Percentiles rank a stretch among this genome's conserved stretches.
These are phyloP conservation scores for Salix caprea DNA, from an alignment of 345 rosid species.

Conservation along the genomic window DNA sequence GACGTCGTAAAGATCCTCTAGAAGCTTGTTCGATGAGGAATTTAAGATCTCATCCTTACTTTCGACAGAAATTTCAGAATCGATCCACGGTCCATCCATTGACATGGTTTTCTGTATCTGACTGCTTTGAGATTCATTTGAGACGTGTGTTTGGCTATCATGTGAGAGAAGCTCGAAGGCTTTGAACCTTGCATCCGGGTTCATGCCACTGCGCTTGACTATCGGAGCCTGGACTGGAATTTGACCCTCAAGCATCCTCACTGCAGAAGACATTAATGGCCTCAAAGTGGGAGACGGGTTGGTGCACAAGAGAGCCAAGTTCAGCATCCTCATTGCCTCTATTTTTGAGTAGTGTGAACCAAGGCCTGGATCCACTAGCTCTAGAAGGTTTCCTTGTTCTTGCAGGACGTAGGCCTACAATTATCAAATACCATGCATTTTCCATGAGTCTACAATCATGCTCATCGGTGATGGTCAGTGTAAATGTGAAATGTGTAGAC, in stretches of 20 bases:
- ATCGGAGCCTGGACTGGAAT: slow-evolving; percentile 63
- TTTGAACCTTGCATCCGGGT: slow-evolving; percentile 62
- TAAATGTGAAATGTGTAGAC: background rate
- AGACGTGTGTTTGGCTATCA: slow-evolving; percentile 51
- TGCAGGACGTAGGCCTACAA: slow-evolving; percentile 79
- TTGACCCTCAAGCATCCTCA: slow-evolving; percentile 77
- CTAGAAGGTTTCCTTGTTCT: slow-evolving; percentile 87
- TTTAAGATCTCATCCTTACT: slow-evolving; percentile 30
- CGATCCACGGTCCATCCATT: slow-evolving; percentile 63
- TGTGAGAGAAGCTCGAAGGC: slow-evolving; percentile 67
- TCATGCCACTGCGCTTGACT: slow-evolving; percentile 46
- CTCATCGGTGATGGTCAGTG: background rate
- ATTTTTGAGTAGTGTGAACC: slow-evolving; percentile 47
- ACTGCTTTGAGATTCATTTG: slow-evolving; percentile 40
- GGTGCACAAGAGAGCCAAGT: slow-evolving; percentile 76
- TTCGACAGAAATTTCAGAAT: slow-evolving; percentile 42
- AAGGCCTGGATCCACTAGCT: slow-evolving; percentile 71
- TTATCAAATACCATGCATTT: background rate
- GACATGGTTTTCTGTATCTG: slow-evolving; percentile 43
- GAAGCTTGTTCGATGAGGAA: slow-evolving; percentile 33
- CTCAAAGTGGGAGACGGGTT: slow-evolving; percentile 85
- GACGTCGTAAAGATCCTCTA: slow-evolving; percentile 12
- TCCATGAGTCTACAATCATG: background rate
- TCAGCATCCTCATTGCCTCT: slow-evolving; percentile 67
- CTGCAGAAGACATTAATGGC: slow-evolving; percentile 83